phyloP scores from a whole-genome alignment of 768 basidiomycete genomes.

The Mycena galericulata region DNA sequence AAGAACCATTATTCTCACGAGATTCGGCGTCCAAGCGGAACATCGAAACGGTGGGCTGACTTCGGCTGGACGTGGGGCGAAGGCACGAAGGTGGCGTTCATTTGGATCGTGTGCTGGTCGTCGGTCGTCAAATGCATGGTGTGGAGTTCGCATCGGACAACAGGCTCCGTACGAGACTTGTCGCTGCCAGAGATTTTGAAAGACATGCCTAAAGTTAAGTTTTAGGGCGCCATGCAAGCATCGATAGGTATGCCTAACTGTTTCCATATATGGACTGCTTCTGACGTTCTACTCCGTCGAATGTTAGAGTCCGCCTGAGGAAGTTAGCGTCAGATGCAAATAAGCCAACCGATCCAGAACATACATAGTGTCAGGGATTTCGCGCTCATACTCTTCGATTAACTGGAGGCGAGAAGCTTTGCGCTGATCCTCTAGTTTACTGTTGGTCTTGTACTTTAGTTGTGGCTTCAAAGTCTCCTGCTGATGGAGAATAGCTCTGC shows the following conservation, averaged over 20 bases:
- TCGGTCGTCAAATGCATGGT: slow-evolving; percentile 48
- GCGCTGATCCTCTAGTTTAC: slow-evolving; percentile 21
- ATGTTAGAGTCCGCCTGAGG: slow-evolving; percentile 12
- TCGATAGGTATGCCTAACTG: no score
- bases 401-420: slow-evolving; percentile 15
- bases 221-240: no score
- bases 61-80: slow-evolving; percentile 40
- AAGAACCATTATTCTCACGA: slow-evolving; percentile 45
- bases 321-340: neutral
- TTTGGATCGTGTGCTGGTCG: slow-evolving; percentile 50
- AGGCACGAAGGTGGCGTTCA: slow-evolving; percentile 48
- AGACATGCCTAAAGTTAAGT: no score
- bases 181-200: slow-evolving; percentile 26
- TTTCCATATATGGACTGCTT: slow-evolving; percentile 9
- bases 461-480: slow-evolving; percentile 19
- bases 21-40: slow-evolving; percentile 40
- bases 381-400: slow-evolving; percentile 25
- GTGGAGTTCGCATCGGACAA: slow-evolving; percentile 46
- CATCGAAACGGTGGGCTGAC: slow-evolving; percentile 42
- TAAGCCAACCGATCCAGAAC: neutral
- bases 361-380: slow-evolving; percentile 5
- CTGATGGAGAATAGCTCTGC: slow-evolving; percentile 5
- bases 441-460: slow-evolving; percentile 8
- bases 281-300: slow-evolving; percentile 19
- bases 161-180: slow-evolving; percentile 34